Evolutionary conservation across 2,329 filamentous ascomycete species (phyloP), one percentile per base, ranked within the genome.

Genomic region (Erysiphe pisi): DNA sequence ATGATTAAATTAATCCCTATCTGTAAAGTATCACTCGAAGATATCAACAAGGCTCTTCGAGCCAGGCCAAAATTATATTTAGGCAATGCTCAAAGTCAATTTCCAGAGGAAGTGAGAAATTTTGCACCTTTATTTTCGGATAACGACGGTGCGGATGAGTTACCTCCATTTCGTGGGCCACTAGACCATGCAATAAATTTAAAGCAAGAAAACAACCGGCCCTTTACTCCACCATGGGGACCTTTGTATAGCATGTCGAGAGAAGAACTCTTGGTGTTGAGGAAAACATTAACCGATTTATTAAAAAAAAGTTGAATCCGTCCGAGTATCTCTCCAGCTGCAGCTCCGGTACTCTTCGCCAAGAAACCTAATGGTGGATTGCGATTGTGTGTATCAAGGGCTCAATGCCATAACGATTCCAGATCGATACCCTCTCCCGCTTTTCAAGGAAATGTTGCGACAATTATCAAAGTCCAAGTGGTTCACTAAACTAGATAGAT

Each of bases 101-200:
- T 73, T 20, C 68, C 40, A n/a, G 40, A 49, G 11, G 7, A 73
- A 40, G n/a, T 73, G 8, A 73, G 28, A 49, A 36, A 73, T 18
- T 73, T 73, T 40, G 36, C 68, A 20, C 20, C 47, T n/a, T 18
- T 73, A 58, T 49, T 73, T 47, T 18, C 68, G n/a, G 68, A 47
- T n/a, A 43, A 73, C n/a, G n/a, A 8, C 20, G 68, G 68, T n/a
- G 65, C 65, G 18, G 20, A 71, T 40, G 31, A 40, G 20, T 71
- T 43, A 40, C 65, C 65, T 18, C 22, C 65, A 18, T 36, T 45
- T 0, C 25, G 65, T 22, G 65, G 65, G 7, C 11, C 25, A 36
- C 16, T 43, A 20, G 65, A 71, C 36, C 65, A 71, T 71, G 16
- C 65, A 40, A 71, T 71, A 8, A 45, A 68, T 18, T 36, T 36